phyloP scores from a whole-genome alignment of 2,329 filamentous ascomycete genomes.

The Coleophoma crateriformis region DNA sequence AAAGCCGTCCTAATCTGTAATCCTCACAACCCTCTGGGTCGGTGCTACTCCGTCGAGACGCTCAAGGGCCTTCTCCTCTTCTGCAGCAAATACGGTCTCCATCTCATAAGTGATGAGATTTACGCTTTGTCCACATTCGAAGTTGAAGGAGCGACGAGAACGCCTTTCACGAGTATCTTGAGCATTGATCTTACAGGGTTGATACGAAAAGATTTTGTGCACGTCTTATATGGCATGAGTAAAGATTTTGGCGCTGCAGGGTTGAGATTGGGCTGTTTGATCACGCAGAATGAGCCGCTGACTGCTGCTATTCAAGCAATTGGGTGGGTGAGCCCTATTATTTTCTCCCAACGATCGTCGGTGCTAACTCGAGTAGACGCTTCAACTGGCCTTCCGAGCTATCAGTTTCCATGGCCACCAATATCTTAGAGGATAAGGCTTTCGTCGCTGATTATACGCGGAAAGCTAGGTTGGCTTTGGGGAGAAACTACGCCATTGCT shows the following conservation, averaged over 20 bases:
- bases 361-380: not conserved
- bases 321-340: not conserved
- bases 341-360: not conserved
- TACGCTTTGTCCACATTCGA: constrained; percentile 40
- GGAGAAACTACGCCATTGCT: constrained; percentile 33
- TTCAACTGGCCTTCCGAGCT: constrained; percentile 14
- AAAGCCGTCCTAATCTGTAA: constrained; percentile 33
- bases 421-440: constrained; percentile 28
- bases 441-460: constrained; percentile 35
- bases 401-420: constrained; percentile 16
- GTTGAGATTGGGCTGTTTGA: constrained; percentile 30
- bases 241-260: constrained; percentile 40
- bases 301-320: constrained; percentile 1
- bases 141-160: constrained; percentile 16
- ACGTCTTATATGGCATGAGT: constrained; percentile 29
- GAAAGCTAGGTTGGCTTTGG: constrained; percentile 32
- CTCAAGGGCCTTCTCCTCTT: constrained; percentile 28
- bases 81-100: constrained; percentile 36
- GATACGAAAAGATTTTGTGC: constrained; percentile 38
- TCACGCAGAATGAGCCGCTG: constrained; percentile 24
- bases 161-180: constrained; percentile 41
- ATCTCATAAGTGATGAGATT: constrained; percentile 44
- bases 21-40: constrained; percentile 27
- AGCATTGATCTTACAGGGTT: constrained; percentile 36
- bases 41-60: constrained; percentile 16